phyloP scores from a whole-genome alignment of 139 green algal species.

The Chlamydomonas applanata region DNA sequence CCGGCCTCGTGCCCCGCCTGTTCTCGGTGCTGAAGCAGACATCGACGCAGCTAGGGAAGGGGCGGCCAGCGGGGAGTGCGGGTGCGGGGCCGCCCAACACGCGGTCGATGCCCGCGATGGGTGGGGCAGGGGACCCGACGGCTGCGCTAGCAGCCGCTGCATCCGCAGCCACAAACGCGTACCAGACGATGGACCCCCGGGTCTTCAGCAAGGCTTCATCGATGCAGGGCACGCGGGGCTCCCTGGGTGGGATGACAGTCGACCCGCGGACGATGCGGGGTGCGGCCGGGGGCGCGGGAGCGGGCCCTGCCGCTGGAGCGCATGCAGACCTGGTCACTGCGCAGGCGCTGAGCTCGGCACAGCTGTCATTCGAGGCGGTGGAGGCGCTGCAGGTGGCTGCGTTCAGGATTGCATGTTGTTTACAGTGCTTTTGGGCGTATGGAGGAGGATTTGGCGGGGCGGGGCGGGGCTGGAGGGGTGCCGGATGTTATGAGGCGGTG shows the following conservation, averaged over 20 bases:
- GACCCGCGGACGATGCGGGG: too few species aligned
- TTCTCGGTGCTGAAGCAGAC: slow-evolving; percentile 54
- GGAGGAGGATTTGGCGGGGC: too few species aligned
- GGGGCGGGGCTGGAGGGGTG: too few species aligned
- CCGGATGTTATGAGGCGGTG: too few species aligned
- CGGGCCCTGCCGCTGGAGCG: not conserved
- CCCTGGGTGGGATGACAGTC: too few species aligned
- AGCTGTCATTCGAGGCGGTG: not conserved
- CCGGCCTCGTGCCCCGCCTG: slow-evolving; percentile 50
- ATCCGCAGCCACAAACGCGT: not conserved
- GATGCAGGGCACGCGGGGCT: too few species aligned
- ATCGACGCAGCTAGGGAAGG: slow-evolving; percentile 9
- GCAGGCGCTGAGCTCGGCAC: not conserved
- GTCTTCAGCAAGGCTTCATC: too few species aligned
- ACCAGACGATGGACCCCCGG: too few species aligned
- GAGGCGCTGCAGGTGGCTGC: slow-evolving; percentile 4
- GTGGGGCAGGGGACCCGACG: not conserved
- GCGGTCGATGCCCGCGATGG: not conserved
- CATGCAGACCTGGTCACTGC: too few species aligned
- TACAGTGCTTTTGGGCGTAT: too few species aligned
- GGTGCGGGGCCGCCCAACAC: not conserved
- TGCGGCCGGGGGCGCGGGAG: too few species aligned
- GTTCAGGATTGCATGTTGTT: too few species aligned
- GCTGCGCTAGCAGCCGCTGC: slow-evolving; percentile 14
- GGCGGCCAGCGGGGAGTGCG: slow-evolving; percentile 2